phyloP scores from a whole-genome alignment of 1,284 basidiomycete genomes.

The Bondarzewia mesenterica region DNA sequence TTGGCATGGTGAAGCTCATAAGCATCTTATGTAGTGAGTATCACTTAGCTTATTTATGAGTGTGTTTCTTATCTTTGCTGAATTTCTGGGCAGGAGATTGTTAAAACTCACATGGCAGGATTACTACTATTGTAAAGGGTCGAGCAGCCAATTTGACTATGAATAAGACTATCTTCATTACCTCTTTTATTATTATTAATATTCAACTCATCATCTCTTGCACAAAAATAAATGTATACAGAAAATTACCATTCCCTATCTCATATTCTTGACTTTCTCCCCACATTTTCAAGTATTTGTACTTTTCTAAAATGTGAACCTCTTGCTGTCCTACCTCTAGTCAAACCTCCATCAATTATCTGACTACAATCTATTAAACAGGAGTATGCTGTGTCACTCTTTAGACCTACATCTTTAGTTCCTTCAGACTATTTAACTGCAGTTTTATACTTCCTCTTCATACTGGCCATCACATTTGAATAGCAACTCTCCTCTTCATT shows the following conservation, averaged over 20 bases:
- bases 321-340: conserved; percentile 25
- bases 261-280: conserved; percentile 57
- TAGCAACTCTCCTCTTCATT: conserved; percentile 53
- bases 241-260: conserved; percentile 50
- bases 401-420: conserved; percentile 35
- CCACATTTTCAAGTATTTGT: conserved; percentile 49
- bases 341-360: conserved; percentile 21
- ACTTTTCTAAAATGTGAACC: conserved; percentile 18
- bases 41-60: too few relatives aligned
- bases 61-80: too few relatives aligned
- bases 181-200: conserved; percentile 47
- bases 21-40: too few relatives aligned
- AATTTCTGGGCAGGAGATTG: too few relatives aligned
- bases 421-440: conserved; percentile 58
- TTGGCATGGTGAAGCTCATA: too few relatives aligned
- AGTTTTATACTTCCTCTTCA: conserved; percentile 62
- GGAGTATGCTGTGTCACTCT: conserved; percentile 21
- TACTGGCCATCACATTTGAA: conserved; percentile 48
- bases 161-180: conserved; percentile 29
- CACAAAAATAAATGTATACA: conserved; percentile 46
- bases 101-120: too few relatives aligned
- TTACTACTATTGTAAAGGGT: conserved; percentile 4
- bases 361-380: conserved; percentile 17
- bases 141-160: conserved; percentile 19
- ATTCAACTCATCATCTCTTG: conserved; percentile 45